Base-by-base conservation (phyloP, 352 stramenopile species). In the Lagenidium giganteum region DNA sequence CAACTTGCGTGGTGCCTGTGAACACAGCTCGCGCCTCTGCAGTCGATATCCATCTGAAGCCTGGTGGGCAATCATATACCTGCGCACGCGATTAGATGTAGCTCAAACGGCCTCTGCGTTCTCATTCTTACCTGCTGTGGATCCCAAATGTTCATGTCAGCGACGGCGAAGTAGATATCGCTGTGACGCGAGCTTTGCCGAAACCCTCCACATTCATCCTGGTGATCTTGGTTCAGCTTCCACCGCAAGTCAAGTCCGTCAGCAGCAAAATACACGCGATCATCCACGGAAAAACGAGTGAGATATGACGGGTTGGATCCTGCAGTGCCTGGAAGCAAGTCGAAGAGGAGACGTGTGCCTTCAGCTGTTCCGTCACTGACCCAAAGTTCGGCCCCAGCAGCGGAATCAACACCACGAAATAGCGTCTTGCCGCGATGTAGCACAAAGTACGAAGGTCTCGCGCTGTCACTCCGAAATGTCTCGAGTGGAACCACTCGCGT, bases 21-120 rank as follows among this genome's bases (percentile, higher is more conserved):
- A 87, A 87, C 8, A 69, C 28, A 1, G 32, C 11, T 1, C 57
- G 28, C 0, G 74, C 78, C 59, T 96, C 67, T n/a, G 63, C 65
- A 0, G 87, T 95, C 6, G 73, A 83, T 53, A 89, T 84, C 83
- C 87, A 96, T 27, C 70, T 61, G 35, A 67, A 94, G 12, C 84
- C 84, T 8, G 66, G 21, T 1, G 88, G 87, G 35, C 88, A 97
- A 42, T 96, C 85, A 54, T 96, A 96, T 11, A 52, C 61, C 50
- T 78, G 47, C 34, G 28, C 6, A 1, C n/a, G 44, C 32, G 0
- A 14, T 5, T 35, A 37, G 13, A 8, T 27, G 20, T n/a, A 21
- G 24, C 13, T 47, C 7, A 26, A 2, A 38, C 32, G 20, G 20
- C 32, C 7, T 18, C 11, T 16, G 11, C 32, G 20, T 12, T 38